Conservation (phyloP, 192 early-diverging fungal genomes). For the Spizellomyces sp. region DNA sequence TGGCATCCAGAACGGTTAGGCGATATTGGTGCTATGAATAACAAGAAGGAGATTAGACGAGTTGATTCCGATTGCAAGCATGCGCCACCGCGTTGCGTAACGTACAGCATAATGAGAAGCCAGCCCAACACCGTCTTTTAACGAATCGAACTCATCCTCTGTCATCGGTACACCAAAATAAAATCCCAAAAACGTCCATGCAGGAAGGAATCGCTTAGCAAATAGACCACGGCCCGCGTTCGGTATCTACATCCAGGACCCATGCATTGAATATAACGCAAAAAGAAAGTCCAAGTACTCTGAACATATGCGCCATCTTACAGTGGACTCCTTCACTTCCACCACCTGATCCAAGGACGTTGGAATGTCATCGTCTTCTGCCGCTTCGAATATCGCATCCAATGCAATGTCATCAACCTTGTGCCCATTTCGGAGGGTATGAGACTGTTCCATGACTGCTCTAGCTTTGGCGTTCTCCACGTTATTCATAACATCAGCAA, state of each 20-base stretch:
- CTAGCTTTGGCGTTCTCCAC: slow-evolving; percentile 29
- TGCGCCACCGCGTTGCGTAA: background rate
- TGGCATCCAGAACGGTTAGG: slow-evolving; percentile 89
- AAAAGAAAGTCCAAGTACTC: background rate
- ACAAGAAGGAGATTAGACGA: background rate
- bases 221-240: slow-evolving; percentile 46
- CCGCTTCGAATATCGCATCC: slow-evolving; percentile 9
- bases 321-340: slow-evolving; percentile 43
- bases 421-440: background rate
- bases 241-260: slow-evolving; percentile 33
- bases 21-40: slow-evolving; percentile 61
- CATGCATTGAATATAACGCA: background rate
- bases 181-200: slow-evolving; percentile 78
- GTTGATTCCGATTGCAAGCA: too few relatives aligned
- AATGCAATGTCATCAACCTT: background rate
- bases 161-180: slow-evolving; percentile 97
- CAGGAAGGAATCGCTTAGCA: slow-evolving; percentile 66
- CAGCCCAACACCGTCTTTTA: slow-evolving; percentile 77
- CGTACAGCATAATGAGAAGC: slow-evolving; percentile 88
- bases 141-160: slow-evolving; percentile 89
- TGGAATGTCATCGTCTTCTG: slow-evolving; percentile 32
- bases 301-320: slow-evolving; percentile 2
- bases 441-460: slow-evolving; percentile 9
- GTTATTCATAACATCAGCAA: too few relatives aligned
- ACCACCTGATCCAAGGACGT: slow-evolving; percentile 40